phyloP scores from a whole-genome alignment of 495 filamentous ascomycete species.

The Bacidia rubella region DNA sequence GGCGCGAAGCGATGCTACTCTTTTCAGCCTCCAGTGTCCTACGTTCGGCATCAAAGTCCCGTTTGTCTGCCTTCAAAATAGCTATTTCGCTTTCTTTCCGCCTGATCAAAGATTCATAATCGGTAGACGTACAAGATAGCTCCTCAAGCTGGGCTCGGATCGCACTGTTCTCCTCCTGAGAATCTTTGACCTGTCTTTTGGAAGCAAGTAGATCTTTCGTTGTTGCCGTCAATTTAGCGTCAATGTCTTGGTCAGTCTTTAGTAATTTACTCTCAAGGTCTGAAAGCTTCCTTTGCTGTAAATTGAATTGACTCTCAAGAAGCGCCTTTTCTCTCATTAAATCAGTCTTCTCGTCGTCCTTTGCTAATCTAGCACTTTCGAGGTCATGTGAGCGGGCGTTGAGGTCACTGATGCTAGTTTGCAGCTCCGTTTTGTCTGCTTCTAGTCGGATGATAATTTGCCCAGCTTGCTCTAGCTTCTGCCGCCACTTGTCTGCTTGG shows the following conservation, averaged over 20 bases:
- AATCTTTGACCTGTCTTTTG: constrained; percentile 56
- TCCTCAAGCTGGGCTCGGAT: constrained; percentile 75
- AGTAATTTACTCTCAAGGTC: constrained; percentile 77
- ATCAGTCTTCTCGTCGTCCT: constrained; percentile 56
- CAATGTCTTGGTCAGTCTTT: constrained; percentile 77
- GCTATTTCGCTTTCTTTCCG: constrained; percentile 89
- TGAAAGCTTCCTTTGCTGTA: constrained; percentile 83
- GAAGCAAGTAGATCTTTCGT: constrained; percentile 68
- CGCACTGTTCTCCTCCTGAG: constrained; percentile 69
- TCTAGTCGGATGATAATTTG: constrained; percentile 74
- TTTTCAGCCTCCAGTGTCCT: constrained; percentile 64
- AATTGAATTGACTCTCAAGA: constrained; percentile 74
- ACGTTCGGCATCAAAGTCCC: constrained; percentile 65
- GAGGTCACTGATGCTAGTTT: constrained; percentile 50
- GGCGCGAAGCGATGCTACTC: constrained; percentile 50
- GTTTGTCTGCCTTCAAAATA: constrained; percentile 69
- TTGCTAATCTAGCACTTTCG: constrained; percentile 50
- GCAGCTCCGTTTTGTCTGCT: constrained; percentile 63
- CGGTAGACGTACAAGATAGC: constrained; percentile 79
- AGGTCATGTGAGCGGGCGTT: constrained; percentile 54
- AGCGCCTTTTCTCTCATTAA: constrained; percentile 75
- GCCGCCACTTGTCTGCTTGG: constrained; percentile 61
- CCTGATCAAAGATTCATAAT: constrained; percentile 83
- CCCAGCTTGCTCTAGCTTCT: constrained; percentile 83
- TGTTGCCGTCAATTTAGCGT: constrained; percentile 69